Base-by-base conservation (phyloP, 768 basidiomycete genomes). In the Cytidiella melzeri region DNA sequence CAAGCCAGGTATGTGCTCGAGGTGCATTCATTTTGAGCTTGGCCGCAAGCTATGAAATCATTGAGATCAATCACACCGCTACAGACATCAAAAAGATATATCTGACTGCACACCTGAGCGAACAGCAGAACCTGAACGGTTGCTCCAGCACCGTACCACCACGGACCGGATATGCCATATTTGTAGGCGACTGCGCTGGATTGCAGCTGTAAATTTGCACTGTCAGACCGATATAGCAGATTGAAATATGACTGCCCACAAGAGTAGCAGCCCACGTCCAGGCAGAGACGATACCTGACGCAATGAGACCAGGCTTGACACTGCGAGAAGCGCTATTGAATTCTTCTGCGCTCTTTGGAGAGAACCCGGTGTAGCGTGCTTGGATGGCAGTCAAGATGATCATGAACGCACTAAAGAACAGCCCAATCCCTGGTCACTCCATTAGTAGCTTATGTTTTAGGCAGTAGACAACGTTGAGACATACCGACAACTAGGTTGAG, bases 11-110 rank as follows among this genome's bases (percentile, higher is more conserved):
- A 48, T 89, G 86, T 0, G 86, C 84, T 52, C 84, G 83, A 0
- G 93, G 91, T 1, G 94, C 93, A 53, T 96, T 90, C 19, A 89
- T 68, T 66, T 97, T 96, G 51, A 95, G 76, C 61, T 95, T 96
- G 15, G 91, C 88, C 0, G 93, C 89, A 40, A 94, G 73, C 80
- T 90, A 66, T 18, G 24, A 3, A n/a, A 5, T 15, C 13, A 1
- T 15, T 23, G 11, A 10, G 5, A 12, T 26, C 20, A 24, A 30
- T 7, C 20, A n/a, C n/a, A n/a, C n/a, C n/a, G n/a, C n/a, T n/a
- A n/a, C n/a, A n/a, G 5, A 19, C 10, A 19, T 15, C 3, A 27
- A 6, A 28, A 26, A 34, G 3, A 50, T 11, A 19, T n/a, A 39
- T 4, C 12, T 12, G 13, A 23, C 7, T 27, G 56, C 69, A 9